Base-by-base conservation (phyloP, 805 yeast genomes). In the Brettanomyces custersianus region DNA sequence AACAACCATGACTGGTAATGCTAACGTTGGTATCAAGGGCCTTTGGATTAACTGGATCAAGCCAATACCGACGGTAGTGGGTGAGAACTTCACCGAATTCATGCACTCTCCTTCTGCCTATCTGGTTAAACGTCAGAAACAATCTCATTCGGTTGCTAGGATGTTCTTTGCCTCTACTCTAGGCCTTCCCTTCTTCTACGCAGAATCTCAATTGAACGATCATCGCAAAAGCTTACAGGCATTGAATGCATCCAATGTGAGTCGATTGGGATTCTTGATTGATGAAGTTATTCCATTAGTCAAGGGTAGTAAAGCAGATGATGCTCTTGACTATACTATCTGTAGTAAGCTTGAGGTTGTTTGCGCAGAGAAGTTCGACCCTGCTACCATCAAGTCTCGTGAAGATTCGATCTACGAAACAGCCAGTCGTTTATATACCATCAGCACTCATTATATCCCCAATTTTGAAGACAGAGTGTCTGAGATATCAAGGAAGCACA, bases 131-230 rank as follows among this genome's bases (percentile, higher is more conserved):
- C 48, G 40, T 15, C 47, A 41, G 22, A 36, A 41, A 33, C 37
- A 37, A 36, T 42, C 46, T 15, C 45, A 33, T 32, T 33, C 41
- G 4, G 23, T 45, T 4, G 42, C 45, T 8, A 40, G 33, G 18
- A 26, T 35, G 9, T 63, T 54, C 35, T 16, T 57, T 5, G 37
- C 46, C 4, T 43, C 60, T 1, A 54, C 63, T 0, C 17, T 65
- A 8, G 62, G 63, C 5, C 42, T 63, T 0, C 73, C 73, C 3
- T 51, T 58, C 15, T 44, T 45, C 23, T 57, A 62, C 9, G 41
- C 65, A 0, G 45, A 43, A 16, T 46, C 54, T 20, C 62, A 62
- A 24, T 30, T 54, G 35, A 38, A 48, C 32, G 6, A 26, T 4
- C 46, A 57, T 37, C 51, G 59, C 34, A 42, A 35, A 2, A 21